Evolutionary conservation across 305 asterid genomes (phyloP), one percentile per base, ranked within the genome.

Genomic region (Fraxinus xanthoxyloides): DNA sequence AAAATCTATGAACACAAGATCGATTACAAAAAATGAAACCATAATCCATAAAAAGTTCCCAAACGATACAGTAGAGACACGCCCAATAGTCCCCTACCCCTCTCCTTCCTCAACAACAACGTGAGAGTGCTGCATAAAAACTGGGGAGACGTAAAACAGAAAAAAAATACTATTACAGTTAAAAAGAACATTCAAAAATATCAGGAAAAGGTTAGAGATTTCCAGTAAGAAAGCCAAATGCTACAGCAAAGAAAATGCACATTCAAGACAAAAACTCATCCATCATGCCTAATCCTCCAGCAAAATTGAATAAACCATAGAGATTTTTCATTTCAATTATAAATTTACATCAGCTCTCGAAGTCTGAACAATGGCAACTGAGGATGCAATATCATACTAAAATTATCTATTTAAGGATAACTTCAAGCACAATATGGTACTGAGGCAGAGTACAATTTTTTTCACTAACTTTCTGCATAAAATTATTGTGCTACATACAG

Each of bases 221-320:
- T 26, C 79, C 72, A 76, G 69, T 77, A 19, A 79, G 59, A 75
- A 54, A 61, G 69, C 59, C 67, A 59, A 54, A 48, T 30, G 72
- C 61, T 35, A 69, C 48, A 38, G 75, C 78, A 46, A 61, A 13
- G 19, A 48, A 72, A 38, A 40, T 43, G 75, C 24, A 79, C 79
- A 61, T 38, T 67, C 77, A 75, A 75, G 83, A 63, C 77, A 24
- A 34, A 40, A 24, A 65, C 80, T 36, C 67, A 63, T 34, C 70
- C 34, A 23, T 63, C 72, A 4, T 8, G 72, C 34, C 72, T 35
- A 48, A 75, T 30, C 81, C 78, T 24, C 65, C 77, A 69, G 54
- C 17, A 35, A 61, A 35, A 34, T 46, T 48, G 24, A 70, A 63
- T 51, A 79, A 79, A 70, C 34, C 70, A 69, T 28, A 70, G 21